Conservation (phyloP, 1,139 yeast species). For the Debaryomyces robertsiae region DNA sequence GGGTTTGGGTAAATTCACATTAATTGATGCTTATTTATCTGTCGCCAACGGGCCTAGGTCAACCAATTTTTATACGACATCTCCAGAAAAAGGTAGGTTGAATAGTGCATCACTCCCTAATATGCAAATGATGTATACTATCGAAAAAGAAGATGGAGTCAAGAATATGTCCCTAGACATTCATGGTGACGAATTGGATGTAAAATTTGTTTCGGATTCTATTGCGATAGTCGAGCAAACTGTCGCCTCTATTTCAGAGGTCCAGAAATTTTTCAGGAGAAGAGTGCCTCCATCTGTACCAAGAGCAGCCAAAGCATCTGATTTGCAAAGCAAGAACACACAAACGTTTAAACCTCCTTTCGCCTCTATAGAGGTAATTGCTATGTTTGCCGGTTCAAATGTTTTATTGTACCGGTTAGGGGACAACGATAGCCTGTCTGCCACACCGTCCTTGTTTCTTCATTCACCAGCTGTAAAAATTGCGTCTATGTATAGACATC, state of each 20-base stretch:
- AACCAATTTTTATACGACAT: conserved; percentile 51
- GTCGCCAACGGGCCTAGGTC: conserved; percentile 64
- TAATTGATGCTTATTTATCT: conserved; percentile 65
- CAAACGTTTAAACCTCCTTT: conserved; percentile 33
- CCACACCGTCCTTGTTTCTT: conserved; percentile 59
- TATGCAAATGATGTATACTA: conserved; percentile 60
- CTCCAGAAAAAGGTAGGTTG: conserved; percentile 46
- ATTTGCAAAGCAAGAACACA: conserved; percentile 23
- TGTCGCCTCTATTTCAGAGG: conserved; percentile 44
- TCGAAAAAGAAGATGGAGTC: conserved; percentile 31
- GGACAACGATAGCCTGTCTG: conserved; percentile 40
- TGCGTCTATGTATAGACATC: conserved; percentile 38
- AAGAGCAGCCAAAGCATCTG: conserved; percentile 17
- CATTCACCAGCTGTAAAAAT: conserved; percentile 79
- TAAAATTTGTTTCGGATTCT: conserved; percentile 58
- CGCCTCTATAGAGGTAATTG: conserved; percentile 52
- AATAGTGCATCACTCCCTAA: conserved; percentile 70
- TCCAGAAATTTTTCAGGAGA: conserved; percentile 40
- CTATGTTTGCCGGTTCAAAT: conserved; percentile 72
- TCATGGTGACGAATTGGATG: conserved; percentile 70
- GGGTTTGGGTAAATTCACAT: conserved; percentile 63
- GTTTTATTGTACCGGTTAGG: conserved; percentile 53
- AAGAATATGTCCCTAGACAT: conserved; percentile 47
- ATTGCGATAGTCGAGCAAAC: conserved; percentile 49
- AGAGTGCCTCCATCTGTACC: conserved; percentile 17